Evolutionary conservation across 495 filamentous ascomycete genomes (phyloP), one percentile per base, ranked within the genome.

Genomic region (Daldinia vernicosa): DNA sequence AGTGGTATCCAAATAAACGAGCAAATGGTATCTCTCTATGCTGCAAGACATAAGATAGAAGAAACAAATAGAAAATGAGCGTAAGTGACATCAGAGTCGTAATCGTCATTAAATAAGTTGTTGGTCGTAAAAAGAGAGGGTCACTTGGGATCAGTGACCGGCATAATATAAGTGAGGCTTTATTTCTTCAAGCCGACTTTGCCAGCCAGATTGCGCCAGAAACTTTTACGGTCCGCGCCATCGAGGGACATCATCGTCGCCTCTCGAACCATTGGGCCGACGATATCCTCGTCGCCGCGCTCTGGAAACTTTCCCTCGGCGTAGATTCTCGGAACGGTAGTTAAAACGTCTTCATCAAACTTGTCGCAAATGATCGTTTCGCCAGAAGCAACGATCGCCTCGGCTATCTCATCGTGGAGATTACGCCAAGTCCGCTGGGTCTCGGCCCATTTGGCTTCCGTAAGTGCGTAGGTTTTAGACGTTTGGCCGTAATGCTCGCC

Each of bases 261-360:
- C 61, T 89, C 86, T 56, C 89, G 86, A 12, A 89, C 88, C 94
- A 98, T 98, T 3, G 94, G 94, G 0, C 94, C 94, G 14, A 98
- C 93, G 65, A 97, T 95, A 76, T 96, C 93, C 60, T 93, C 89
- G 71, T 97, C 93, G 28, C 92, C 93, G 54, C 95, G 86, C 66
- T 91, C 89, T 27, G 92, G 93, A 70, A 97, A 97, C 79, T 97
- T 97, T 54, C 88, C 88, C 65, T 92, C 89, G 77, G 89, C 88
- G 66, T 80, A 82, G 78, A 90, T 85, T 28, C 77, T 72, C 0
- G 83, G 84, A 9, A 85, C 79, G 1, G 80, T 77, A 37, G 78
- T 80, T 0, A 83, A 75, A n/a, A 82, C 67, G 30, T 74, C 72
- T 56, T 82, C 83, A 39, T 82, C 81, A 30, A 81, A 76, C 12